These are phyloP conservation scores for Arabis alpina DNA, from an alignment of 345 rosid species.

Conservation along the genomic window DNA sequence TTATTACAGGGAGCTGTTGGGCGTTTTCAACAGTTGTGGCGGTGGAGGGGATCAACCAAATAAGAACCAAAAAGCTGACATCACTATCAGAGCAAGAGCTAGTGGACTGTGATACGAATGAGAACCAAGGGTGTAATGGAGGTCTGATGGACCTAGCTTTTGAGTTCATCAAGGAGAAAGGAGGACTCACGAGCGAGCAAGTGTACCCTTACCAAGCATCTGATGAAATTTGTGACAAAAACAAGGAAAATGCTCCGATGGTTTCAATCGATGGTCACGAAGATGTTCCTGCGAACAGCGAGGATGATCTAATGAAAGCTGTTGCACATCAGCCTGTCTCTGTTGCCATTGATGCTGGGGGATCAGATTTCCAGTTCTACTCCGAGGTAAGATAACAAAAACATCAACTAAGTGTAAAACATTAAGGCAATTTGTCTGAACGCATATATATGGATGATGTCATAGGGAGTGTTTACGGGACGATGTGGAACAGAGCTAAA, in stretches of 20 bases:
- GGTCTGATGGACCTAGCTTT: slow-evolving; percentile 86
- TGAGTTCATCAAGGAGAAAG: slow-evolving; percentile 62
- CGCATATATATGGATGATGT: background rate
- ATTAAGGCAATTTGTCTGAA: background rate
- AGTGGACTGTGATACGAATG: slow-evolving; percentile 64
- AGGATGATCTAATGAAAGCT: slow-evolving; percentile 65
- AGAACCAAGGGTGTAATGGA: slow-evolving; percentile 80
- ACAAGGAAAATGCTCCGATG: slow-evolving; percentile 69
- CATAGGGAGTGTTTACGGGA: slow-evolving; percentile 72
- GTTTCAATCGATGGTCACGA: slow-evolving; percentile 68
- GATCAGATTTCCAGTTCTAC: slow-evolving; percentile 71
- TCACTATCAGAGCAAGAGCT: slow-evolving; percentile 80
- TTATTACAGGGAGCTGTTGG: slow-evolving; percentile 81
- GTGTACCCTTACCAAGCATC: slow-evolving; percentile 71
- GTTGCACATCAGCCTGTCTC: slow-evolving; percentile 78
- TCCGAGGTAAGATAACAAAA: slow-evolving; percentile 48
- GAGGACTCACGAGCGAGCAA: slow-evolving; percentile 67
- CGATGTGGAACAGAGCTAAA: slow-evolving; percentile 64
- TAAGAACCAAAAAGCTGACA: slow-evolving; percentile 59
- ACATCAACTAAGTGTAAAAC: background rate
- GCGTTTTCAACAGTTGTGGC: slow-evolving; percentile 86
- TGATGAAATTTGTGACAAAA: slow-evolving; percentile 57
- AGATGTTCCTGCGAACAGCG: slow-evolving; percentile 69
- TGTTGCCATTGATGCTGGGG: slow-evolving; percentile 82
- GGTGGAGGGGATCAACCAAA: slow-evolving; percentile 83